phyloP scores from a whole-genome alignment of 371 early-diverging fungal genomes.

The Rhizopus microsporus region DNA sequence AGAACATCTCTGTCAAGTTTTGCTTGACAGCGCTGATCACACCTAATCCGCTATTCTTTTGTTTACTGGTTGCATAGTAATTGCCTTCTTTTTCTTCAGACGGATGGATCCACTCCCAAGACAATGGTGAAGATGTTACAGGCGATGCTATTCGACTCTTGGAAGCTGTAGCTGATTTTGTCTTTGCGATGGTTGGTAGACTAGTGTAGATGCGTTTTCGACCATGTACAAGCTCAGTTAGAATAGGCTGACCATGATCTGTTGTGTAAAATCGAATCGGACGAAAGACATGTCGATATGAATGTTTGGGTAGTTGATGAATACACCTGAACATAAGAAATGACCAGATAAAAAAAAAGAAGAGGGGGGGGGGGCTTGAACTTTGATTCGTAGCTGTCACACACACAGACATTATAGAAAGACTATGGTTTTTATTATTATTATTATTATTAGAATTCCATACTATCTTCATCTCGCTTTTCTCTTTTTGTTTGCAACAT shows the following conservation, averaged over 20 bases:
- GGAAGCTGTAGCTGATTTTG: slow-evolving; percentile 43
- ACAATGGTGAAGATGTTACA: slow-evolving; percentile 41
- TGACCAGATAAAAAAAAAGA: slow-evolving; percentile 1
- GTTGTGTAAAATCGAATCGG: not conserved
- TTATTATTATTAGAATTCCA: slow-evolving; percentile 18
- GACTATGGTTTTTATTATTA: too few relatives aligned
- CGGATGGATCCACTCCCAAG: slow-evolving; percentile 53
- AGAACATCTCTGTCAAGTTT: slow-evolving; percentile 60
- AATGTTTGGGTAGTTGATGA: not conserved
- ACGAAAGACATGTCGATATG: not conserved
- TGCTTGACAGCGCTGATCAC: slow-evolving; percentile 37
- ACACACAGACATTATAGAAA: not conserved
- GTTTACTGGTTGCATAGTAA: slow-evolving; percentile 12
- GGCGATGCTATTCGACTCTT: slow-evolving; percentile 41
- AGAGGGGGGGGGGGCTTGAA: not conserved
- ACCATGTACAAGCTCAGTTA: slow-evolving; percentile 58
- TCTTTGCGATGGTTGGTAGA: slow-evolving; percentile 46
- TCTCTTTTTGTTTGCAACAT: slow-evolving; percentile 36
- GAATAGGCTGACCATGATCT: slow-evolving; percentile 21
- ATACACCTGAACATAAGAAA: slow-evolving; percentile 6
- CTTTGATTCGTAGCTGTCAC: too few relatives aligned
- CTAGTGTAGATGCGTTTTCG: slow-evolving; percentile 58
- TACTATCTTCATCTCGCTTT: slow-evolving; percentile 41
- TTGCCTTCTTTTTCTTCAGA: slow-evolving; percentile 13
- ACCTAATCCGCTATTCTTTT: slow-evolving; percentile 19